Conservation (phyloP, 2,329 filamentous ascomycete genomes). For the Phoma sp. region DNA sequence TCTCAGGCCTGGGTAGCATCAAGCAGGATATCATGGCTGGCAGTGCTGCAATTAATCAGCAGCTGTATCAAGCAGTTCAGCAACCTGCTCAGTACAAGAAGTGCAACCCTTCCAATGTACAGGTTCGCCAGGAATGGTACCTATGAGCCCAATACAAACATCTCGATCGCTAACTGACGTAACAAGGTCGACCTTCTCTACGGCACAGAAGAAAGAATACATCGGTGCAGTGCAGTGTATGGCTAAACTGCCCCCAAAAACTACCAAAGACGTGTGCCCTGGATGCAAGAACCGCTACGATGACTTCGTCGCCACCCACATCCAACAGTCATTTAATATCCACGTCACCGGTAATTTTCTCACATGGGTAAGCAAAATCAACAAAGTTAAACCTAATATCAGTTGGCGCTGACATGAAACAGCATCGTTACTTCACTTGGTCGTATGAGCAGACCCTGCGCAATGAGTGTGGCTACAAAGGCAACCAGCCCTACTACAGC, state of each 20-base stretch:
- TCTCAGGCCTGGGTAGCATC: slow-evolving; percentile 8
- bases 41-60: slow-evolving; percentile 34
- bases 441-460: slow-evolving; percentile 52
- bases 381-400: not conserved
- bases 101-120: slow-evolving; percentile 50
- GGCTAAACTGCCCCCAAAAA: slow-evolving; percentile 31
- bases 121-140: slow-evolving; percentile 57
- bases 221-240: slow-evolving; percentile 43
- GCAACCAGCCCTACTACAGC: slow-evolving; percentile 57
- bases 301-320: slow-evolving; percentile 44
- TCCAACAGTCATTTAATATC: slow-evolving; percentile 46
- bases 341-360: slow-evolving; percentile 48
- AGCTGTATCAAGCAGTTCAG: slow-evolving; percentile 34
- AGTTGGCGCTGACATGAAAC: not conserved
- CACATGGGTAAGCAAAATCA: slow-evolving; percentile 45
- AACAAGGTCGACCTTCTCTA: slow-evolving; percentile 33
- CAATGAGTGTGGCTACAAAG: slow-evolving; percentile 54
- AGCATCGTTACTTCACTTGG: slow-evolving; percentile 10
- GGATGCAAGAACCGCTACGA: slow-evolving; percentile 42
- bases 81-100: slow-evolving; percentile 31
- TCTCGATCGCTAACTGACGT: slow-evolving; percentile 8
- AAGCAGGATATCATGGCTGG: slow-evolving; percentile 34
- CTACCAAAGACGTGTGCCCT: slow-evolving; percentile 33
- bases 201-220: slow-evolving; percentile 38
- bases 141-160: slow-evolving; percentile 28